Conservation (phyloP, 345 rosid species). For the Hirschfeldia incana region DNA sequence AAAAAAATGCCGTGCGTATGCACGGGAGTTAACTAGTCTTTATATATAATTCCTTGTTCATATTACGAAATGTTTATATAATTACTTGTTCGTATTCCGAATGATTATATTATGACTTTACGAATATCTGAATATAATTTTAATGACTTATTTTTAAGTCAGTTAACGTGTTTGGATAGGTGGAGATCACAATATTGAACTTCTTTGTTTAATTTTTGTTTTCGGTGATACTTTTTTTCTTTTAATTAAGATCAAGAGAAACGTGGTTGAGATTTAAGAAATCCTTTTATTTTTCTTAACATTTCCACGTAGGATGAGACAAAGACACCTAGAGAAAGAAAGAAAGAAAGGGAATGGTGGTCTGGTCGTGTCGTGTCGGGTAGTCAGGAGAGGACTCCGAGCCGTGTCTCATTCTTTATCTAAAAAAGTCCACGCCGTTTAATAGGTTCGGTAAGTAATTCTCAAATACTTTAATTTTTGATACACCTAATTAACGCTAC, state of each 20-base stretch:
- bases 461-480: background rate
- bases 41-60: background rate
- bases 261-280: background rate
- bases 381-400: slow-evolving; percentile 10
- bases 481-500: slow-evolving; percentile 27
- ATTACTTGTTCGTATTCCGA: background rate
- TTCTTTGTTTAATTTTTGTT: background rate
- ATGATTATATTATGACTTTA: background rate
- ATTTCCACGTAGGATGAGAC: slow-evolving; percentile 21
- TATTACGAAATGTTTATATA: background rate
- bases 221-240: background rate
- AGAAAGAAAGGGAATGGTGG: background rate
- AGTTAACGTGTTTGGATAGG: background rate
- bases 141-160: background rate
- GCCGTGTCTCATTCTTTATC: slow-evolving; percentile 8
- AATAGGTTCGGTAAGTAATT: background rate
- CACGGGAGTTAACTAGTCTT: no score
- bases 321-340: background rate
- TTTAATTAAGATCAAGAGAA: background rate
- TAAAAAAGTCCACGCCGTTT: slow-evolving; percentile 22
- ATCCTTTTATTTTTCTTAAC: background rate
- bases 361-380: slow-evolving; percentile 4
- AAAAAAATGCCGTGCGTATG: no score
- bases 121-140: background rate
- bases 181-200: background rate